Evolutionary conservation across 306 rosid species (phyloP).

Genomic region (Ochetophila trinervis): DNA sequence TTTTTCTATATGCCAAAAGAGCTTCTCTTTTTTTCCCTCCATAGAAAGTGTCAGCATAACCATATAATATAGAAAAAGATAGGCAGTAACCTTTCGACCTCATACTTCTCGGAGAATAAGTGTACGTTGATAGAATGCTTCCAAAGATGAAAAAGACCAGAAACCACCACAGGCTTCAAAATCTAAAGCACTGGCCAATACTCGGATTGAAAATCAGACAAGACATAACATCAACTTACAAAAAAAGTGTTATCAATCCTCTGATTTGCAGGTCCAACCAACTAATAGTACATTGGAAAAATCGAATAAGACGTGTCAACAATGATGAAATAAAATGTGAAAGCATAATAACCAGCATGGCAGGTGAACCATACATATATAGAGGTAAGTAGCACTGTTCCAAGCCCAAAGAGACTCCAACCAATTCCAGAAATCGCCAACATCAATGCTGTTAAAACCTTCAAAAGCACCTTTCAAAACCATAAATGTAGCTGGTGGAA

Average conservation of each 20-base stretch:
- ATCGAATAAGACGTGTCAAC: slow-evolving; percentile 34
- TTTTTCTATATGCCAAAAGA: not conserved
- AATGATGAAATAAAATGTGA: slow-evolving; percentile 61
- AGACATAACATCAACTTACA: slow-evolving; percentile 14
- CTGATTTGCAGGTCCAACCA: slow-evolving; percentile 30
- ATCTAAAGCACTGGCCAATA: not conserved
- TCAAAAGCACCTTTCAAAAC: slow-evolving; percentile 52
- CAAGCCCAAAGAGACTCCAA: slow-evolving; percentile 89
- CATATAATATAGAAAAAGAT: not conserved
- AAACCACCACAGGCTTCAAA: too few relatives aligned
- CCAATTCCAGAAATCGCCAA: slow-evolving; percentile 86
- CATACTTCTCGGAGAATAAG: not conserved
- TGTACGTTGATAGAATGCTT: not conserved
- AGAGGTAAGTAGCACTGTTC: slow-evolving; percentile 94
- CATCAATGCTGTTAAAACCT: slow-evolving; percentile 33
- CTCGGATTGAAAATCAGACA: not conserved
- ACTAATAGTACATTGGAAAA: slow-evolving; percentile 25
- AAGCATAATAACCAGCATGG: slow-evolving; percentile 91
- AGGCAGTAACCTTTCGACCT: not conserved
- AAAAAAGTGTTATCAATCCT: slow-evolving; percentile 9
- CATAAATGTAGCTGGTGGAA: slow-evolving; percentile 66
- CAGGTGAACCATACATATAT: slow-evolving; percentile 68
- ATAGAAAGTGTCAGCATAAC: slow-evolving; percentile 1
- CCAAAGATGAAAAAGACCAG: not conserved
- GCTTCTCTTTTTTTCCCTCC: not conserved